Conservation (phyloP, 2,329 filamentous ascomycete genomes). For the Fusarium redolens region DNA sequence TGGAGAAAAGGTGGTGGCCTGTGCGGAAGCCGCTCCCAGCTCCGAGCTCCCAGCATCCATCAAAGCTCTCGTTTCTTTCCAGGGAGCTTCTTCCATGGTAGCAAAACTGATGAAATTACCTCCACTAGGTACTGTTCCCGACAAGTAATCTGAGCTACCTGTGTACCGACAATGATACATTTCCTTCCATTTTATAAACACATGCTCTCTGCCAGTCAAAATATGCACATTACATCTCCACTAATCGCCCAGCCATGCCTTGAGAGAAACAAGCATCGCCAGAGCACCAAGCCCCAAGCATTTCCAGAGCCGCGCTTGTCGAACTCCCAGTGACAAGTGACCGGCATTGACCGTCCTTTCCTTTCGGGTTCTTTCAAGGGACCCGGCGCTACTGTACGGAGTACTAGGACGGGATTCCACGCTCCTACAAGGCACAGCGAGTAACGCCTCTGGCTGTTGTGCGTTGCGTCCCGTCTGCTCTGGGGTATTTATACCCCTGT, state of each 20-base stretch:
- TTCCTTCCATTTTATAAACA: background rate
- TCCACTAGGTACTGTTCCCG: background rate
- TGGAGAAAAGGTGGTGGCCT: slow-evolving; percentile 32
- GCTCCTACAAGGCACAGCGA: slow-evolving; percentile 9
- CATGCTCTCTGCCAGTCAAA: background rate
- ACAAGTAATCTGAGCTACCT: background rate
- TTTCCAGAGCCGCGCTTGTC: slow-evolving; percentile 41
- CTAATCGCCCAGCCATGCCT: background rate
- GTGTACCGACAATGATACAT: background rate
- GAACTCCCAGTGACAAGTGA: slow-evolving; percentile 25
- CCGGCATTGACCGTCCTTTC: slow-evolving; percentile 33
- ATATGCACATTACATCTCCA: background rate
- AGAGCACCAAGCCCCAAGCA: background rate
- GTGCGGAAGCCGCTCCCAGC: slow-evolving; percentile 26
- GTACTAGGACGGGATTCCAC: slow-evolving; percentile 8
- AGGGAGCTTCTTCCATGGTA: slow-evolving; percentile 16
- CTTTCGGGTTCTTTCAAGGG: slow-evolving; percentile 19
- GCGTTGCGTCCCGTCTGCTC: slow-evolving; percentile 11
- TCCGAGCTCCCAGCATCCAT: slow-evolving; percentile 2
- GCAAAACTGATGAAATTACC: background rate
- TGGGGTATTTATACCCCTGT: slow-evolving; percentile 21
- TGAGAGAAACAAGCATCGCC: background rate
- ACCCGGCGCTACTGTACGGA: slow-evolving; percentile 5
- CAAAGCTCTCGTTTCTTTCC: slow-evolving; percentile 26
- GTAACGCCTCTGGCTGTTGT: background rate